Conservation (phyloP, 148 eudicot species). For the Spergularia marina region DNA sequence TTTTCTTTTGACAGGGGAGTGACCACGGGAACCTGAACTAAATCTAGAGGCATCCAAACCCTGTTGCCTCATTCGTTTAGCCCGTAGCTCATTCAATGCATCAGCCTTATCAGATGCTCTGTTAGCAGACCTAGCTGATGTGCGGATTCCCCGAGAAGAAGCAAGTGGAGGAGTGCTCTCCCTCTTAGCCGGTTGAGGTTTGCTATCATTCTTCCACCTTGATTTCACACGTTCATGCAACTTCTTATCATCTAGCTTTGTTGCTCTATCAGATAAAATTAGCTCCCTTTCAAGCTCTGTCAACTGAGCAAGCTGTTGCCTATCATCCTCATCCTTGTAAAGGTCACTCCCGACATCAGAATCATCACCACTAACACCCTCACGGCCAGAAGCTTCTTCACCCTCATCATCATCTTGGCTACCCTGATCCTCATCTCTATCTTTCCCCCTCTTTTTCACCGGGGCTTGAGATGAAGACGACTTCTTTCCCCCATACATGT, state of each 20-base stretch:
- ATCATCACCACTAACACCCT: slow-evolving; percentile 64
- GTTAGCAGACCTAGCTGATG: slow-evolving; percentile 76
- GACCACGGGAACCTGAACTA: slow-evolving; percentile 44
- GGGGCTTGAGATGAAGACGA: slow-evolving; percentile 80
- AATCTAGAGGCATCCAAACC: slow-evolving; percentile 60
- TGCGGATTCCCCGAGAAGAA: slow-evolving; percentile 65
- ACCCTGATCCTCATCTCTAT: slow-evolving; percentile 63
- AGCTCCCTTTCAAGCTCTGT: slow-evolving; percentile 82
- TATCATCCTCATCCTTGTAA: slow-evolving; percentile 75
- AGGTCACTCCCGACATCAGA: slow-evolving; percentile 81
- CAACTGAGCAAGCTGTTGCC: slow-evolving; percentile 73
- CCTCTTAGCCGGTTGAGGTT: slow-evolving; percentile 47
- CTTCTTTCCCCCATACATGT: slow-evolving; percentile 61
- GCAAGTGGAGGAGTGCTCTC: slow-evolving; percentile 53
- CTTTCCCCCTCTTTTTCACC: slow-evolving; percentile 81
- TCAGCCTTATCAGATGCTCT: slow-evolving; percentile 65
- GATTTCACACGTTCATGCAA: slow-evolving; percentile 73
- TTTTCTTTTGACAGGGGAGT: slow-evolving; percentile 59
- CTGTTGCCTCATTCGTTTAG: slow-evolving; percentile 71
- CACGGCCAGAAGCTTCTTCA: slow-evolving; percentile 47
- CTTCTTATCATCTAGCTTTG: slow-evolving; percentile 65
- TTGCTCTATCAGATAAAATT: slow-evolving; percentile 77
- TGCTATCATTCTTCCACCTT: slow-evolving; percentile 60
- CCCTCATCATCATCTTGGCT: slow-evolving; percentile 65
- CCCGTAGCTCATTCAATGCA: slow-evolving; percentile 74